Percentiles rank a stretch among this genome's conserved stretches.
phyloP scores from a whole-genome alignment of 176 grass and related monocot genomes.

The Elaeis guineensis region DNA sequence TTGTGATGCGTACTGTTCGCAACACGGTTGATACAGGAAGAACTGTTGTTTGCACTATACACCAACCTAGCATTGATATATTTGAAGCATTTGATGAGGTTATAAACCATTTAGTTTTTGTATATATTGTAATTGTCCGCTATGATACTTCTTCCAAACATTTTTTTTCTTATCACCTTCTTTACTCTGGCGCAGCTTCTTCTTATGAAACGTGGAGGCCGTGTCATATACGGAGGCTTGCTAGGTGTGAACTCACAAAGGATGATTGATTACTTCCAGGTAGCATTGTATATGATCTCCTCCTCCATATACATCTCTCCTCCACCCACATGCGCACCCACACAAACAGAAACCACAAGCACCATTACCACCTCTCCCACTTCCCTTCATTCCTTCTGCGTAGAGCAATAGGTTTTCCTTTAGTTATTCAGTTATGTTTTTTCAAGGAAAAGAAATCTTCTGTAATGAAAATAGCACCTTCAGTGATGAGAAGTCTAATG shows the following conservation, averaged over 20 bases:
- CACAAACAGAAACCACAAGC: no score
- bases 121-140: not conserved
- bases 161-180: not conserved
- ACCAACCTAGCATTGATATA: slow-evolving; percentile 72
- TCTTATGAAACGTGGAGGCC: slow-evolving; percentile 58
- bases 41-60: slow-evolving; percentile 75
- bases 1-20: slow-evolving; percentile 74
- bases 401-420: no score
- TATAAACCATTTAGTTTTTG: not conserved
- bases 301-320: no score
- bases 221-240: slow-evolving; percentile 57
- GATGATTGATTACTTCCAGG: slow-evolving; percentile 80
- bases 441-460: no score
- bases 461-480: no score
- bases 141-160: not conserved
- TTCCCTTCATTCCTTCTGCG: no score
- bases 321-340: no score
- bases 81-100: slow-evolving; percentile 95
- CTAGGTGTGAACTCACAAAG: slow-evolving; percentile 53
- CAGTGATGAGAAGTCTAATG: no score
- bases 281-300: not conserved
- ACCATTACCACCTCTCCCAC: no score
- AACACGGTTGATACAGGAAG: slow-evolving; percentile 73
- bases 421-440: no score
- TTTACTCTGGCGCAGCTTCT: slow-evolving; percentile 38